Base-by-base conservation (phyloP, 2,329 filamentous ascomycete species). In the Verticillium nonalfalfae region DNA sequence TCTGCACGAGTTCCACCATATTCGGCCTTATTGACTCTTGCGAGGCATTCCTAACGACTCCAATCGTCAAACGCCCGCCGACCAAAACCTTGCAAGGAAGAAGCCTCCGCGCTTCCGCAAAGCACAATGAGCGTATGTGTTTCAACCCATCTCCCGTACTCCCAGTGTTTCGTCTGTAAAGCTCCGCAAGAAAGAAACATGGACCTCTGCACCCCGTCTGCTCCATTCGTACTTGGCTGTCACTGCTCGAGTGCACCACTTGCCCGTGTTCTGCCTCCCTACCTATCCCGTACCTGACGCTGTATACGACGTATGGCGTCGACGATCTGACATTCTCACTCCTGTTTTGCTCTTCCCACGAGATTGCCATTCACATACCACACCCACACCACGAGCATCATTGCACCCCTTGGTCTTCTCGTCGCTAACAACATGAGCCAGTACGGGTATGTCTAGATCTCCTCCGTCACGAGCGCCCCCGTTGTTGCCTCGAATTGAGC, bases 41-140 rank as follows among this genome's bases (percentile, higher is more conserved):
- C 39, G 38, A 40, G 57, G 35, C 45, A 52, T 52, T 52, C 45
- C 56, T 21, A 58, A 31, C 38, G 57, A 33, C 38, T 14, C 57
- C 57, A 31, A 58, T 58, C 57, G 15, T 18, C 57, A 36, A 50
- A 58, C 26, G 26, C 57, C 57, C 38, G 45, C 58, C 35, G 35
- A 21, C 36, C 52, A 59, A 4, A 39, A 38, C 52, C 33, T 40
- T 58, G 59, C 64, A 65, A 61, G 64, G 64, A 65, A 65, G 64
- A 63, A 64, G 64, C 64, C 64, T 61, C 57, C 60, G 62, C 59
- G 61, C 62, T 64, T 64, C 62, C 56, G 60, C 62, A 52, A 64
- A 63, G 64, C 71, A 79, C 71, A 66, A 82, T 82, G 79, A 81
- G 79, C 74, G 79, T 82, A 72, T 77, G 79, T 80, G 72, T 75